Evolutionary conservation across 1,284 basidiomycete species (phyloP).

Genomic region (Ceratobasidium sp.): DNA sequence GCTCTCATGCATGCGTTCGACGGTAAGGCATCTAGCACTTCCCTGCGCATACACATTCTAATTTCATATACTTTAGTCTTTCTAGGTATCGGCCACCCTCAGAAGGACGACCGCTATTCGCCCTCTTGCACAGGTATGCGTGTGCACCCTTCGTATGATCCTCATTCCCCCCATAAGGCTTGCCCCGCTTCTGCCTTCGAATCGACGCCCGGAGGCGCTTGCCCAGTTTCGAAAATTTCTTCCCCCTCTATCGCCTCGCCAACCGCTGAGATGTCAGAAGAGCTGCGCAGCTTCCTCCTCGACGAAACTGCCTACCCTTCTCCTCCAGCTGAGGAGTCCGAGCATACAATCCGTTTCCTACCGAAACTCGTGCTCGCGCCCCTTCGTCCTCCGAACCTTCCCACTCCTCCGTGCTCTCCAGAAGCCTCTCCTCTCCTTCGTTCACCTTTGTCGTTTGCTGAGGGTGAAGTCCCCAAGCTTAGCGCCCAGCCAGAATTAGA

Average conservation of each 20-base stretch:
- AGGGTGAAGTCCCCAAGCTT: conserved; percentile 31
- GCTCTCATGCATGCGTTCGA: conserved; percentile 66
- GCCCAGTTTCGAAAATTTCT: conserved; percentile 13
- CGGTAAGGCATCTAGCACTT: conserved; percentile 42
- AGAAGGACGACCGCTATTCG: conserved; percentile 40
- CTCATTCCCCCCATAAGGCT: neutral
- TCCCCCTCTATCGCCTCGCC: neutral
- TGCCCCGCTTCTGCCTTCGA: conserved; percentile 53
- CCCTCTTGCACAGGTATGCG: conserved; percentile 38
- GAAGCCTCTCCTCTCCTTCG: conserved; percentile 50
- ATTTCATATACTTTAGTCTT: conserved; percentile 5
- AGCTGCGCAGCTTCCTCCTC: conserved; percentile 31
- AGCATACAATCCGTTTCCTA: neutral
- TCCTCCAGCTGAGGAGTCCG: conserved; percentile 22
- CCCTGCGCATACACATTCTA: neutral
- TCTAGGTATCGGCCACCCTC: conserved; percentile 37
- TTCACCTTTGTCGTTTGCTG: neutral
- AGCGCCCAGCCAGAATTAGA: conserved; percentile 24
- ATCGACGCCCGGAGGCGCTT: conserved; percentile 53
- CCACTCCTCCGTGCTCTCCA: conserved; percentile 28
- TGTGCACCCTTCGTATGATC: conserved; percentile 37
- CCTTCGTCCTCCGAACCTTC: conserved; percentile 52
- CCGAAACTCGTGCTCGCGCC: conserved; percentile 46
- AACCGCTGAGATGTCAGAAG: conserved; percentile 30
- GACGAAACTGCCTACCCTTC: conserved; percentile 25